Conservation (phyloP, 345 rosid genomes). For the Stellera chamaejasme region DNA sequence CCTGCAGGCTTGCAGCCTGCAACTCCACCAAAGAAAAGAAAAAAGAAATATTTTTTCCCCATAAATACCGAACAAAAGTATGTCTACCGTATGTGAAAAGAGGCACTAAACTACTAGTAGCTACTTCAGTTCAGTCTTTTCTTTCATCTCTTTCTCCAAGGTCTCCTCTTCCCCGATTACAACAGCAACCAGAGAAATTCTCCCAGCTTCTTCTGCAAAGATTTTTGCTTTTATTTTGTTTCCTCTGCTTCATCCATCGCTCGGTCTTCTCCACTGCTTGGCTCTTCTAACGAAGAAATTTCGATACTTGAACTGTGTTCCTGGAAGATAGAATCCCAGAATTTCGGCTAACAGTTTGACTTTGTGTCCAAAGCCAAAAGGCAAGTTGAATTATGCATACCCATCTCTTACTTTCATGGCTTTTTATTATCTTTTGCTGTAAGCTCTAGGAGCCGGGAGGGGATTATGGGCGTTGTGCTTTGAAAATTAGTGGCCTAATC, state of each 20-base stretch:
- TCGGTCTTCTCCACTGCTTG: slow-evolving; percentile 5
- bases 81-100: too few species aligned
- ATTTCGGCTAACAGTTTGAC: slow-evolving; percentile 4
- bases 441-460: slow-evolving; percentile 8
- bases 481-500: slow-evolving; percentile 14
- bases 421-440: slow-evolving; percentile 9
- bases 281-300: not conserved
- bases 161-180: too few species aligned
- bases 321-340: slow-evolving; percentile 9
- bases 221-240: not conserved
- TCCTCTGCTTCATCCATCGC: not conserved
- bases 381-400: slow-evolving; percentile 11
- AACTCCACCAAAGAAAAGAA: too few species aligned
- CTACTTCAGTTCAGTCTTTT: too few species aligned
- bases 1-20: too few species aligned
- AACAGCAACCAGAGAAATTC: too few species aligned
- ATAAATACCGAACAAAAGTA: too few species aligned
- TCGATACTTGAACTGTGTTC: slow-evolving; percentile 22
- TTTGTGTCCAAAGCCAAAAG: slow-evolving; percentile 9
- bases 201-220: not conserved
- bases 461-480: slow-evolving; percentile 14
- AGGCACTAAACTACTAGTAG: too few species aligned
- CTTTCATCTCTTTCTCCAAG: too few species aligned
- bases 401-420: slow-evolving; percentile 3
- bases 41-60: too few species aligned